Conservation (phyloP, 257 asterid species). For the Verbascum thapsus region DNA sequence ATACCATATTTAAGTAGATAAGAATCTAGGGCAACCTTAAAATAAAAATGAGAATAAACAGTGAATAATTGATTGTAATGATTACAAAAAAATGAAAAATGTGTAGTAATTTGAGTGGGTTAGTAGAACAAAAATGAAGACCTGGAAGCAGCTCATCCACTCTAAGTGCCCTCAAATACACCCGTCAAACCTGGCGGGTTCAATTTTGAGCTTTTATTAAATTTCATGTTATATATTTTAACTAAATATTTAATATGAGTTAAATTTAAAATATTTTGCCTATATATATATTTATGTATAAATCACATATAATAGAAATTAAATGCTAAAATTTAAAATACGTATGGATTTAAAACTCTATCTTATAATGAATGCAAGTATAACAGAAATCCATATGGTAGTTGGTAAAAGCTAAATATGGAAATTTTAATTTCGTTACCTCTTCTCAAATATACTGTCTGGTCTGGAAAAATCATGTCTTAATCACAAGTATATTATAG, state of each 20-base stretch:
- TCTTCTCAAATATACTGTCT: conserved; percentile 9
- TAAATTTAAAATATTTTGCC: no score
- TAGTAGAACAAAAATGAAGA: conserved; percentile 9
- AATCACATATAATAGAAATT: not conserved
- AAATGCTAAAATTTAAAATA: not conserved
- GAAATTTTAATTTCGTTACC: conserved; percentile 1
- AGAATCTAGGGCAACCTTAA: no score
- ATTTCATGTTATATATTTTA: no score
- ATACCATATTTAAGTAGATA: no score
- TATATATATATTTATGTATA: not conserved
- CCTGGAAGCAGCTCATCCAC: conserved; percentile 41
- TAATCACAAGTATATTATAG: not conserved
- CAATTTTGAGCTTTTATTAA: conserved; percentile 1
- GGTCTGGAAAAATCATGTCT: not conserved
- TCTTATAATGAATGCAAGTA: not conserved
- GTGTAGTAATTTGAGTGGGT: conserved; percentile 22
- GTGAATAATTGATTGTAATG: not conserved
- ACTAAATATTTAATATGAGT: no score
- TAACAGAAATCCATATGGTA: not conserved
- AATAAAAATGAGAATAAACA: no score
- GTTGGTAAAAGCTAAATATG: not conserved
- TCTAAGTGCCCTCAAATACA: conserved; percentile 28
- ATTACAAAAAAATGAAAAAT: not conserved
- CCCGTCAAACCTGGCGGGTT: not conserved
- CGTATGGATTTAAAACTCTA: conserved; percentile 18